These are phyloP conservation scores for Sarocladium strictum DNA, from an alignment of 2,329 filamentous ascomycete genomes.

Conservation along the genomic window DNA sequence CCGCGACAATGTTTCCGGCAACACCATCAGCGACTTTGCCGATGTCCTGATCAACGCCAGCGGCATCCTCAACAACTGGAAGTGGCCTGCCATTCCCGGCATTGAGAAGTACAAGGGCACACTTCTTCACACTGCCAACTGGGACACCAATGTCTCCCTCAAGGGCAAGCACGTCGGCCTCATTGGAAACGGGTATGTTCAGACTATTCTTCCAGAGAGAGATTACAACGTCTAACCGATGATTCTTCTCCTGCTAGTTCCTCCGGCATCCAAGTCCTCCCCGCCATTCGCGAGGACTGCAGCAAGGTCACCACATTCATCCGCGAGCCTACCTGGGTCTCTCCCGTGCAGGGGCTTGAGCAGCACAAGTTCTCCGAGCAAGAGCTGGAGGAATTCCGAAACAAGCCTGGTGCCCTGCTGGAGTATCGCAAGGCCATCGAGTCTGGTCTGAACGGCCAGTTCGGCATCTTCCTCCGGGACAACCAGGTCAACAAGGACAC, in stretches of 20 bases:
- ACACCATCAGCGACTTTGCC: conserved; percentile 10
- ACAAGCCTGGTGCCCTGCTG: conserved; percentile 30
- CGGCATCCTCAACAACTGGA: conserved; percentile 29
- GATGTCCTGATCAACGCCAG: conserved; percentile 13
- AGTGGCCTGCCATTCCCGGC: conserved; percentile 43
- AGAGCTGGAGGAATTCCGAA: conserved; percentile 33
- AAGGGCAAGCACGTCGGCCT: conserved; percentile 46
- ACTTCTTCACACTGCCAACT: conserved; percentile 46
- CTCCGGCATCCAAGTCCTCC: conserved; percentile 47
- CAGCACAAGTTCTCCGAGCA: conserved; percentile 34
- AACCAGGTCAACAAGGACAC: conserved; percentile 32
- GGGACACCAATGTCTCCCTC: conserved; percentile 30
- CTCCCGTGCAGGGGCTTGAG: conserved; percentile 35
- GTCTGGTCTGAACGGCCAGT: conserved; percentile 37
- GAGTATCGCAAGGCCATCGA: conserved; percentile 39
- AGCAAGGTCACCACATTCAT: conserved; percentile 35
- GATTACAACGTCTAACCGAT: neutral
- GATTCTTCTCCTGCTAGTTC: conserved; percentile 28
- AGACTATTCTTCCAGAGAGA: neutral
- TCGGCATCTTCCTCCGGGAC: conserved; percentile 38
- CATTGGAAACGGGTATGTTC: conserved; percentile 43
- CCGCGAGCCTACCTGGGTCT: conserved; percentile 36
- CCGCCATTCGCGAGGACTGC: conserved; percentile 22
- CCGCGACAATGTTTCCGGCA: neutral
- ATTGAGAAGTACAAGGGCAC: conserved; percentile 40